Evolutionary conservation across 1,139 yeast genomes (phyloP), one percentile per base, ranked within the genome.

Genomic region (Magnusiomyces magnusii): DNA sequence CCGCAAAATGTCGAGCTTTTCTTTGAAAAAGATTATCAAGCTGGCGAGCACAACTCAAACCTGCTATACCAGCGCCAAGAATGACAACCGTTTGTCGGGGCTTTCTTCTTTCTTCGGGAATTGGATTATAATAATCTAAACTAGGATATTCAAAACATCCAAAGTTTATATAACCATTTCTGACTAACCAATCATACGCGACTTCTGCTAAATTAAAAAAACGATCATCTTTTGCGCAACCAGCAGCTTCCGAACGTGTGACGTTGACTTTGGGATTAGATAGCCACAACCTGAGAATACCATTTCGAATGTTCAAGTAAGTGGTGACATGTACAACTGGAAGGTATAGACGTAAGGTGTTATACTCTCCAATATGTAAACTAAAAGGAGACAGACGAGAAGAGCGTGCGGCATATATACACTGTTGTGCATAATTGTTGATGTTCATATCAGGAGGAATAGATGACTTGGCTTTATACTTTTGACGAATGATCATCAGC

Each of bases 31-130:
- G 66, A 42, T 70, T 68, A 36, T 73, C 76, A 1, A 76, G 67
- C 63, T 76, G 80, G 3, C 80, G 66, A 5, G 79, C 80, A 56
- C 76, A 72, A 49, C 76, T 71, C 13, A 76, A 68, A 2, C 80
- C 80, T 5, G 80, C 73, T 25, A 76, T 68, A 1, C 80, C 80
- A 0, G 79, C 78, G 3, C 80, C 80, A 27, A 76, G 64, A 3
- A 76, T 67, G 0, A 73, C 73, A 49, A 76, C 68, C 1, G 77
- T 73, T 55, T 70, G 68, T 17, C 78, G 65, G 0, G 76, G 76
- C 60, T 70, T 72, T 51, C 70, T 65, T 23, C 60, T 63, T 19
- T 65, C 70, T 9, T 63, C 65, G 1, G 65, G 65, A 15, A 59
- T 59, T 3, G 61, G 56, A 47, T 61, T 58, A 52, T 60, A 62